phyloP scores from a whole-genome alignment of 495 filamentous ascomycete genomes.

The Podospora anserina region DNA sequence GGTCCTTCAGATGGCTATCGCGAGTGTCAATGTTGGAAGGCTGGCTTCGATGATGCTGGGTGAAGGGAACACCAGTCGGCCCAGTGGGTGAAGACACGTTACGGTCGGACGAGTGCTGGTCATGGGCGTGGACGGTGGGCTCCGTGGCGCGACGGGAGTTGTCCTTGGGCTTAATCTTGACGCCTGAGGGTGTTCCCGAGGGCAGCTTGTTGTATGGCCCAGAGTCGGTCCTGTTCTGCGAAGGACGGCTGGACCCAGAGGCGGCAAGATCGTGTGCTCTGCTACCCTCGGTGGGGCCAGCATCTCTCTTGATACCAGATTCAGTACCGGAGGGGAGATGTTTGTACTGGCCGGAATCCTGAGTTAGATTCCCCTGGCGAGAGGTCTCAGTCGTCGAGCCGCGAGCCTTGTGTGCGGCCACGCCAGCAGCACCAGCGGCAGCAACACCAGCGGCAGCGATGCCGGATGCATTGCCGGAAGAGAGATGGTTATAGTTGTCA shows the following conservation, averaged over 20 bases:
- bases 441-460: no score
- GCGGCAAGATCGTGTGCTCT: neutral
- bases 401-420: no score
- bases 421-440: no score
- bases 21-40: neutral
- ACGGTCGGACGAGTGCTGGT: conserved; percentile 24
- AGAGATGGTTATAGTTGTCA: no score
- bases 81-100: conserved; percentile 31
- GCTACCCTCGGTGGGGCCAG: neutral
- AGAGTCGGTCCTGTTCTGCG: neutral
- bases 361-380: neutral
- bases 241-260: neutral
- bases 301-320: conserved; percentile 29
- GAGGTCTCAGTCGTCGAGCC: no score
- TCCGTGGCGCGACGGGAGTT: conserved; percentile 5
- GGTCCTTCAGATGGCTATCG: conserved; percentile 7
- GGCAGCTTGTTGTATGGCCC: conserved; percentile 24
- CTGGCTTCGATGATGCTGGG: conserved; percentile 12
- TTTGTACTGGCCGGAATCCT: conserved; percentile 24
- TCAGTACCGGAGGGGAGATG: conserved; percentile 31
- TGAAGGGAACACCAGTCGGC: conserved; percentile 32
- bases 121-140: conserved; percentile 4
- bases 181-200: conserved; percentile 29
- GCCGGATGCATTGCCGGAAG: no score
- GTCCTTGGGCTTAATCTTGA: conserved; percentile 21